Evolutionary conservation across 148 eudicot species (phyloP).

Genomic region (Chenopodium suecicum): DNA sequence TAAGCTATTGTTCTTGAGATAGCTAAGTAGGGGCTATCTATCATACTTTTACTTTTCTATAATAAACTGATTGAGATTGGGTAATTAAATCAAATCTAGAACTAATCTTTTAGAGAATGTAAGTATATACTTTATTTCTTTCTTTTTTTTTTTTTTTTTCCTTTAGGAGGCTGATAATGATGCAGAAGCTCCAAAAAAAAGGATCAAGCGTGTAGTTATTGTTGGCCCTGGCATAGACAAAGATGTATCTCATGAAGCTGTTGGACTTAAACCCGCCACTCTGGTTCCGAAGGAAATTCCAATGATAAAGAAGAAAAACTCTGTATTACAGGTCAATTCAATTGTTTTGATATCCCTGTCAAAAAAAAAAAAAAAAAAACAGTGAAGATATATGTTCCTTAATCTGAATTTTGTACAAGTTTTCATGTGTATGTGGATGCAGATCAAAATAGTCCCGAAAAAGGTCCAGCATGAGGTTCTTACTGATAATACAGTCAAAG

Average conservation of each 20-base stretch:
- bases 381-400: neutral
- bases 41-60: no score
- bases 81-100: no score
- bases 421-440: slow-evolving; percentile 28
- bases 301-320: slow-evolving; percentile 74
- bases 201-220: slow-evolving; percentile 67
- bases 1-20: no score
- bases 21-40: no score
- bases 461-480: slow-evolving; percentile 47
- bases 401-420: slow-evolving; percentile 1
- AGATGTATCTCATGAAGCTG: slow-evolving; percentile 89
- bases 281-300: slow-evolving; percentile 87
- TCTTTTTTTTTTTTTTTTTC: neutral
- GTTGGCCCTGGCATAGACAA: slow-evolving; percentile 91
- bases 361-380: no score
- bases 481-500: slow-evolving; percentile 32
- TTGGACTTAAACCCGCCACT: slow-evolving; percentile 74
- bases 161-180: slow-evolving; percentile 42
- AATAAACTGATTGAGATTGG: no score
- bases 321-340: slow-evolving; percentile 64
- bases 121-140: neutral
- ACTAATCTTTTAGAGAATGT: no score
- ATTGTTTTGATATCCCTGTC: neutral
- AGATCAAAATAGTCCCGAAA: slow-evolving; percentile 85
- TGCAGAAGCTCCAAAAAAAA: slow-evolving; percentile 47